Base-by-base conservation (phyloP, 2,329 filamentous ascomycete species). In the Pseudofabraea citricarpa region DNA sequence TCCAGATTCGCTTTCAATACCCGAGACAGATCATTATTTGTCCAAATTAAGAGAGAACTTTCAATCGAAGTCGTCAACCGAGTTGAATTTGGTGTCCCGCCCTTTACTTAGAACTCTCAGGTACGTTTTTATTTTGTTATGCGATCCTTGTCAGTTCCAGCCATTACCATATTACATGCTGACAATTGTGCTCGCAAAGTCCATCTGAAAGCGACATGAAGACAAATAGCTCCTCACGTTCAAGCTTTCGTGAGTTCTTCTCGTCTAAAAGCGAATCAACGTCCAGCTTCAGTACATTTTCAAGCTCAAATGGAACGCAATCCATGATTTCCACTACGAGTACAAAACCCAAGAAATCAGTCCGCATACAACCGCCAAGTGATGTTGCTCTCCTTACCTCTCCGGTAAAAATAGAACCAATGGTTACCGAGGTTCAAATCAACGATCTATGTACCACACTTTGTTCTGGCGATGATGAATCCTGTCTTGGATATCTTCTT, bases 371-470 rank as follows among this genome's bases (percentile, higher is more conserved):
- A n/a, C 15, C 7, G 15, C 35, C 12, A 22, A n/a, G 13, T 22
- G 21, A 26, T 22, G 12, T 20, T 22, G 15, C 16, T 13, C 19
- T 32, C 7, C 15, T 15, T 12, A 4, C 15, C 6, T 22, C 21
- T 26, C n/a, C 32, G n/a, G 18, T 8, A 18, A 6, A 9, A 16
- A 10, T 5, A 15, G 18, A 13, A 4, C 20, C 23, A 19, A n/a
- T n/a, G n/a, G 20, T 18, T 13, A 20, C 21, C 13, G 12, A 22
- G 12, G 13, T 43, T n/a, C 38, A 43, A 23, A 56, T 56, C 15
- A 33, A 49, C 7, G 45, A 52, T 39, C 29, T 56, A 3, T 56
- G 53, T 23, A 47, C 44, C n/a, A 15, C 43, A 7, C 12, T 56
- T 19, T 21, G 21, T 19, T 22, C 15, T 19, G 27, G n/a, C 4